A percentile compares a stretch with the other conserved stretches of the same genome.
Conservation (phyloP, 2,329 filamentous ascomycete species). For the Aspergillus sp. region DNA sequence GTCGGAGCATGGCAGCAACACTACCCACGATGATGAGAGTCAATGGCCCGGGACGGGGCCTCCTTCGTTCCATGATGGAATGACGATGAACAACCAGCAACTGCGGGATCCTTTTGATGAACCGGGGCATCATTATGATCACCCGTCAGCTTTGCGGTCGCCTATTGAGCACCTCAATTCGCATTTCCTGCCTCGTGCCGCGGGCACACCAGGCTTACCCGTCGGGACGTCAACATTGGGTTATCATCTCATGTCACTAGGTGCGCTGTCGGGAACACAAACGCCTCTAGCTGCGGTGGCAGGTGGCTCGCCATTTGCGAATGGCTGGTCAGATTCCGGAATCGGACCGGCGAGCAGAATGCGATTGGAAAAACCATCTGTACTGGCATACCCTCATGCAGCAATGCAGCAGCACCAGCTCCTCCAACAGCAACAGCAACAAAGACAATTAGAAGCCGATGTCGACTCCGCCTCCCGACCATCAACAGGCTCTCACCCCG, state of each 20-base stretch:
- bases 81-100: slow-evolving; percentile 16
- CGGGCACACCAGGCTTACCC: slow-evolving; percentile 42
- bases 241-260: slow-evolving; percentile 43
- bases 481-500: slow-evolving; percentile 35
- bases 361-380: slow-evolving; percentile 10
- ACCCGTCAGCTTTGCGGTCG: slow-evolving; percentile 29
- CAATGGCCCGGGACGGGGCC: slow-evolving; percentile 14
- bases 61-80: slow-evolving; percentile 25
- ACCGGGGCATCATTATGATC: slow-evolving; percentile 9
- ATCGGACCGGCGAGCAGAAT: slow-evolving; percentile 14
- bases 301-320: slow-evolving; percentile 35
- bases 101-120: slow-evolving; percentile 25
- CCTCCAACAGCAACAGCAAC: slow-evolving; percentile 3
- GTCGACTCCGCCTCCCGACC: slow-evolving; percentile 33
- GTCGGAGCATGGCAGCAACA: slow-evolving; percentile 13
- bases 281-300: slow-evolving; percentile 44
- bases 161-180: slow-evolving; percentile 34
- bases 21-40: slow-evolving; percentile 1
- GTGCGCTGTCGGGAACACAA: slow-evolving; percentile 43
- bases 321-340: slow-evolving; percentile 29
- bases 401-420: slow-evolving; percentile 19
- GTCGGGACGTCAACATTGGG: slow-evolving; percentile 45
- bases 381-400: slow-evolving; percentile 7
- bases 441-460: not conserved
- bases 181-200: slow-evolving; percentile 36